phyloP scores from a whole-genome alignment of 352 stramenopile species.

The Aphanomyces euteiches region DNA sequence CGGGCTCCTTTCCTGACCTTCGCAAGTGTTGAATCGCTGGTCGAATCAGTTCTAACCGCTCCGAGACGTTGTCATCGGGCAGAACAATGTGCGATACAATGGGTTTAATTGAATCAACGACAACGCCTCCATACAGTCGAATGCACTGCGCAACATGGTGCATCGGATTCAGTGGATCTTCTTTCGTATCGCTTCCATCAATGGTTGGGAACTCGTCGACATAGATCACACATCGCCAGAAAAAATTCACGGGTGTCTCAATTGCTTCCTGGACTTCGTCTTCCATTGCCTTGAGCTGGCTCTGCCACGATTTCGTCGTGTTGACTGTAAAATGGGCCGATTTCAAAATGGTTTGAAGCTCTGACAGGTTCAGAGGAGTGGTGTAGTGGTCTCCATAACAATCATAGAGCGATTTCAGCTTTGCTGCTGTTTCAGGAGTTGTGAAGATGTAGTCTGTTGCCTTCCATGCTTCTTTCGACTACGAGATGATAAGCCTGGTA shows the following conservation, averaged over 20 bases:
- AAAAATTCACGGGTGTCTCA: constrained; percentile 60
- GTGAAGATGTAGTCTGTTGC: constrained; percentile 62
- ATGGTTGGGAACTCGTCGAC: constrained; percentile 41
- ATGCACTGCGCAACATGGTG: constrained; percentile 60
- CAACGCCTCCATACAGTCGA: constrained; percentile 48
- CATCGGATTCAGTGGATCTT: constrained; percentile 38
- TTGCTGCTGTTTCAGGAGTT: constrained; percentile 47
- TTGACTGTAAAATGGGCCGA: constrained; percentile 24
- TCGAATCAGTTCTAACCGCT: constrained; percentile 43
- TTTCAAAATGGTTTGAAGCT: constrained; percentile 58
- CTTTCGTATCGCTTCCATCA: constrained; percentile 30
- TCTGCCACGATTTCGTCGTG: constrained; percentile 47
- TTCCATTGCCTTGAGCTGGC: constrained; percentile 38
- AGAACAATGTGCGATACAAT: constrained; percentile 67
- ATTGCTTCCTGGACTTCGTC: constrained; percentile 68
- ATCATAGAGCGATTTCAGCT: constrained; percentile 69
- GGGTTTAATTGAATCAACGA: constrained; percentile 42
- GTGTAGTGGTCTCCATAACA: constrained; percentile 71
- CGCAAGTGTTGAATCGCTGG: constrained; percentile 50
- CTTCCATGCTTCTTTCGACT: not conserved
- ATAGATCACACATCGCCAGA: constrained; percentile 73
- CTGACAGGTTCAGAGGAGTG: constrained; percentile 43
- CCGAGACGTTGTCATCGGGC: constrained; percentile 29
- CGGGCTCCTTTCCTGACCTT: constrained; percentile 45
- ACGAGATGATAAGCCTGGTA: constrained; percentile 33